These are phyloP conservation scores for Acanthamoeba castellanii DNA, from an alignment of 208 protist species.

Conservation along the genomic window DNA sequence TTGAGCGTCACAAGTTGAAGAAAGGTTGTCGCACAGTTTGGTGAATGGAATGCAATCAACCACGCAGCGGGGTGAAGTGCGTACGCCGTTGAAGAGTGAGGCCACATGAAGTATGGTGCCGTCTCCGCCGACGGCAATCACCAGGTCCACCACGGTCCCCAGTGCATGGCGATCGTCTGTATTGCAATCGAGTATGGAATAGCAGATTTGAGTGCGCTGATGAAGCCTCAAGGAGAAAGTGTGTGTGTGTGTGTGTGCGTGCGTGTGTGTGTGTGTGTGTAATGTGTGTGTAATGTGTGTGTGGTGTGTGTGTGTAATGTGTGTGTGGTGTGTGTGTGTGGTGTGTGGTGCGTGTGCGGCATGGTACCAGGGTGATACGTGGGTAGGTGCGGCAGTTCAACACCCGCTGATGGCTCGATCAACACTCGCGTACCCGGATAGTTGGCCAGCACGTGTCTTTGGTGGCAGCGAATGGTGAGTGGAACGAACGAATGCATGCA, in stretches of 20 bases:
- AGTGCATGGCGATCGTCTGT: constrained; percentile 24
- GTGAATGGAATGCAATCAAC: neutral
- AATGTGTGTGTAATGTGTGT: neutral
- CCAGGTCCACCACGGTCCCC: constrained; percentile 29
- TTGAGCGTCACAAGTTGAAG: too few species aligned
- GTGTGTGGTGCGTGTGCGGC: neutral
- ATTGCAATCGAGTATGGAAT: neutral
- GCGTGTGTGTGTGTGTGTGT: too few species aligned
- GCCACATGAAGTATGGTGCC: constrained; percentile 53
- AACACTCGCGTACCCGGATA: neutral
- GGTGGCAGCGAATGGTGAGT: too few species aligned
- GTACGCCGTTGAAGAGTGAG: constrained; percentile 24
- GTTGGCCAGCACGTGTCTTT: neutral
- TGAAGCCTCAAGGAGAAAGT: too few species aligned
- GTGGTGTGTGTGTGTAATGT: neutral
- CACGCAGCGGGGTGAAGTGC: neutral
- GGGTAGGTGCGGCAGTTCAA: constrained; percentile 8
- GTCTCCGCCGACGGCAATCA: constrained; percentile 44
- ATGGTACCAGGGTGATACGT: constrained; percentile 32
- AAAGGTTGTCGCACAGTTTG: too few species aligned
- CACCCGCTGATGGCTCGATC: constrained; percentile 3
- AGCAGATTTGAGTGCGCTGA: neutral
- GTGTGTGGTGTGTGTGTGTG: too few species aligned
- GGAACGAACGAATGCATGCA: neutral
- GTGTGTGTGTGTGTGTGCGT: too few species aligned